These are phyloP conservation scores for Nitzschia sp. DNA, from an alignment of 108 stramenopile species.

Conservation along the genomic window DNA sequence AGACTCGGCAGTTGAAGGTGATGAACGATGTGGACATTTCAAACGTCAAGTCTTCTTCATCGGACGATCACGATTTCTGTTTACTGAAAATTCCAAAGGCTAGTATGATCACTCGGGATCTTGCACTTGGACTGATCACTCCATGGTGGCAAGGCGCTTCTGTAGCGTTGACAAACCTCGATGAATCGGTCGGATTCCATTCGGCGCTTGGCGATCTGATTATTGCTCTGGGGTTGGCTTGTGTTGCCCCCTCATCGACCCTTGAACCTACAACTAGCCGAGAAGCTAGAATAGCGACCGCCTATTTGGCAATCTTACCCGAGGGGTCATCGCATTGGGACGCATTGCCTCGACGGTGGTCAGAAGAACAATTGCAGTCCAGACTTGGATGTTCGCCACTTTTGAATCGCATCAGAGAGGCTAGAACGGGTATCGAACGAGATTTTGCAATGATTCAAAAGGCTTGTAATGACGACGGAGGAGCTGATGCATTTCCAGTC, in stretches of 20 bases:
- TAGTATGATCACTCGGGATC: background rate
- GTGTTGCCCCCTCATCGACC: background rate
- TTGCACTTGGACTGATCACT: background rate
- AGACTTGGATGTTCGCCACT: constrained; percentile 61
- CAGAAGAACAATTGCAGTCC: constrained; percentile 23
- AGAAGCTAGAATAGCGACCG: constrained; percentile 13
- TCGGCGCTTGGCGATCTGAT: constrained; percentile 5
- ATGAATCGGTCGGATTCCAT: background rate
- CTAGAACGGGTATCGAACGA: constrained; percentile 30
- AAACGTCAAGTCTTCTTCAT: background rate
- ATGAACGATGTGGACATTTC: background rate
- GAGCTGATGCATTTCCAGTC: constrained; percentile 39
- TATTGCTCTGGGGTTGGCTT: constrained; percentile 9
- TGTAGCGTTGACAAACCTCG: background rate
- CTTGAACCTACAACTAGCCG: background rate
- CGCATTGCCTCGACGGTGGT: constrained; percentile 66
- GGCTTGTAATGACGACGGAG: background rate
- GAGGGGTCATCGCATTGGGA: constrained; percentile 12
- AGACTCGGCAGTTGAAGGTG: background rate
- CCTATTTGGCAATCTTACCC: constrained; percentile 44
- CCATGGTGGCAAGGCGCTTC: background rate
- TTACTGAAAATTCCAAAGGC: constrained; percentile 2
- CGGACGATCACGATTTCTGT: background rate
- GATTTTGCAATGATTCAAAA: constrained; percentile 48
- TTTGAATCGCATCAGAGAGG: constrained; percentile 36